phyloP scores from a whole-genome alignment of 2,329 filamentous ascomycete genomes.

The Canariomyces notabilis region DNA sequence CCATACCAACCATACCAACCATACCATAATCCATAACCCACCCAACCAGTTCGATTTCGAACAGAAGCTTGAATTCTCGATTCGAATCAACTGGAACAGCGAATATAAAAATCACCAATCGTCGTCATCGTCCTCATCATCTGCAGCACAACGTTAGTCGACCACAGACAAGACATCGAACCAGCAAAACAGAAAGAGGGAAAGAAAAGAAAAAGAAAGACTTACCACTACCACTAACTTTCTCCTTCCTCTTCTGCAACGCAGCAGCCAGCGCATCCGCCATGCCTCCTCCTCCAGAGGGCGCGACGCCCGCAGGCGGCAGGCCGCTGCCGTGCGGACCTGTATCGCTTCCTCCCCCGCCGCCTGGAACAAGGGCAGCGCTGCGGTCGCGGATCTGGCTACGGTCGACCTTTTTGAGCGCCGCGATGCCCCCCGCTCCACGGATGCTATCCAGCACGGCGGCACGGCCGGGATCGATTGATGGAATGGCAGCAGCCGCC shows the following conservation, averaged over 20 bases:
- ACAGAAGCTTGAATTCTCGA: too few relatives aligned
- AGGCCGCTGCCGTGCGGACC: slow-evolving; percentile 48
- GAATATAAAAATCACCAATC: slow-evolving; percentile 48
- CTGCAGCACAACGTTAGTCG: slow-evolving; percentile 37
- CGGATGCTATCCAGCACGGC: slow-evolving; percentile 69
- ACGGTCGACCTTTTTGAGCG: slow-evolving; percentile 71
- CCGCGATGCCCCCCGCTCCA: slow-evolving; percentile 59
- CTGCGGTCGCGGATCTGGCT: slow-evolving; percentile 68
- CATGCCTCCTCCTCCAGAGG: slow-evolving; percentile 61
- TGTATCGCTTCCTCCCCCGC: slow-evolving; percentile 43
- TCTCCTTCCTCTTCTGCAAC: slow-evolving; percentile 79
- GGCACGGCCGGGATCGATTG: slow-evolving; percentile 44
- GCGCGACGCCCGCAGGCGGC: slow-evolving; percentile 48
- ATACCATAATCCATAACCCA: too few relatives aligned
- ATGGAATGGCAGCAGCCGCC: slow-evolving; percentile 37
- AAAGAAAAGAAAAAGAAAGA: slow-evolving; percentile 28
- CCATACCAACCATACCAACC: too few relatives aligned
- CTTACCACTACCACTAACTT: slow-evolving; percentile 93
- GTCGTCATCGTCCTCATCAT: slow-evolving; percentile 73
- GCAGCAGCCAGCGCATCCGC: slow-evolving; percentile 77
- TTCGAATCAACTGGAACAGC: too few relatives aligned
- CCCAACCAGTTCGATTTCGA: too few relatives aligned
- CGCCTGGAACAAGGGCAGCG: slow-evolving; percentile 54
- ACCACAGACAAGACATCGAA: slow-evolving; percentile 15
- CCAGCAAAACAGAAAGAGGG: slow-evolving; percentile 12